These are phyloP conservation scores for Mycena galopus DNA, from an alignment of 768 basidiomycete species.

Conservation along the genomic window DNA sequence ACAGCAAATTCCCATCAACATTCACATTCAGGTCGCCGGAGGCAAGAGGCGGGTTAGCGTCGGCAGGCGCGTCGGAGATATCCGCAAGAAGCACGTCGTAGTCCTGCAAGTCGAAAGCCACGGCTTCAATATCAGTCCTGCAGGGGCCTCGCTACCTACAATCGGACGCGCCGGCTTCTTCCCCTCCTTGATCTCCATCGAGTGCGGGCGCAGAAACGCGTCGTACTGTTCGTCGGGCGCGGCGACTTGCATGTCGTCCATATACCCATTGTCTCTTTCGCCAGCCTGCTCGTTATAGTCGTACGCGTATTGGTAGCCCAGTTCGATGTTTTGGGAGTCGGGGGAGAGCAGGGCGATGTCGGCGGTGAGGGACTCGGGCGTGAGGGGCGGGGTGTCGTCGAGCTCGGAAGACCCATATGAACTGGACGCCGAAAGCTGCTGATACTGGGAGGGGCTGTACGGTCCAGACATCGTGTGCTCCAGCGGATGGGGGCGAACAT, in stretches of 20 bases:
- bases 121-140: slow-evolving; percentile 5
- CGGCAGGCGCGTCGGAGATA: slow-evolving; percentile 20
- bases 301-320: slow-evolving; percentile 15
- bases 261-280: slow-evolving; percentile 35
- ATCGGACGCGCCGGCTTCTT: slow-evolving; percentile 51
- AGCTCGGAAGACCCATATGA: slow-evolving; percentile 29
- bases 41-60: not conserved
- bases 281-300: not conserved
- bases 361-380: slow-evolving; percentile 31
- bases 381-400: slow-evolving; percentile 37
- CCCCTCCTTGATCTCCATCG: slow-evolving; percentile 53
- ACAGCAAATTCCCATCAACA: not conserved
- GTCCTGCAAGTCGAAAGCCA: slow-evolving; percentile 22
- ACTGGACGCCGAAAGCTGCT: slow-evolving; percentile 17
- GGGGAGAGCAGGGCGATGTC: slow-evolving; percentile 24
- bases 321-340: slow-evolving; percentile 8
- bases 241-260: not conserved
- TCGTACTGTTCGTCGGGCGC: not conserved
- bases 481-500: not conserved
- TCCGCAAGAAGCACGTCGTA: slow-evolving; percentile 41
- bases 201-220: slow-evolving; percentile 36
- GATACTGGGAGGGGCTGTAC: slow-evolving; percentile 5
- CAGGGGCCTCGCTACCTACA: slow-evolving; percentile 35
- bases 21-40: not conserved
- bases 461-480: not conserved